Base-by-base conservation (phyloP, 192 early-diverging fungal species). In the Dissophora globulifera region DNA sequence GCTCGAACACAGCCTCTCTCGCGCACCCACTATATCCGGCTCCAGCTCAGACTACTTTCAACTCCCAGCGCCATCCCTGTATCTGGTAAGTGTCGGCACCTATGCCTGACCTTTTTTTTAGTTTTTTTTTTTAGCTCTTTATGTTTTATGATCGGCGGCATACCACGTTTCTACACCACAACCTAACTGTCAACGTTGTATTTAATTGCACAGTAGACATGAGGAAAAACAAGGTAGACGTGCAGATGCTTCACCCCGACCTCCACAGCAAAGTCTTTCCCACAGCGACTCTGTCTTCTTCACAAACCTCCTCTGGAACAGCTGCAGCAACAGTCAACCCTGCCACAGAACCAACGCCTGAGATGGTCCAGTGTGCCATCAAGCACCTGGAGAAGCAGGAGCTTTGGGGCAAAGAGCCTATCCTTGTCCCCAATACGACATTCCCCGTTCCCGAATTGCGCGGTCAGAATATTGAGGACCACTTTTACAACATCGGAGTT, bases 401-500 rank as follows among this genome's bases (percentile, higher is more conserved):
- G 15, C 79, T 91, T 4, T 80, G 78, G 50, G 89, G 86, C 7
- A 89, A 88, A 45, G 79, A 81, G 17, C 53, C 79, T 8, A 78
- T 85, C 50, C 78, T 74, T 2, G 58, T 64, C 22, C 67, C 53
- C 0, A 50, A 83, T 30, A 67, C 76, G 11, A 33, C 57, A 26
- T 69, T 78, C 79, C 19, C 32, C 43, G 46, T 69, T 70, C 86
- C 86, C 1, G 15, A 46, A 0, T 49, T 87, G 27, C 68, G 63
- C 2, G 86, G 84, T 4, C 31, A 60, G 1, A 69, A 43, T 19
- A 83, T 98, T 13, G 86, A 91, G 45, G 87, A 90, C 32, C 95
- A 96, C 69, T 95, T 98, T 58, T 76, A 76, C 32, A 79, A 83
- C 25, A 82, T 98, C 16, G 95, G 93, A 22, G 26, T 69, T 31